A percentile compares a stretch with the other conserved stretches of the same genome.
phyloP scores from a whole-genome alignment of 1,284 basidiomycete species.

The Boletus semigastroideus region DNA sequence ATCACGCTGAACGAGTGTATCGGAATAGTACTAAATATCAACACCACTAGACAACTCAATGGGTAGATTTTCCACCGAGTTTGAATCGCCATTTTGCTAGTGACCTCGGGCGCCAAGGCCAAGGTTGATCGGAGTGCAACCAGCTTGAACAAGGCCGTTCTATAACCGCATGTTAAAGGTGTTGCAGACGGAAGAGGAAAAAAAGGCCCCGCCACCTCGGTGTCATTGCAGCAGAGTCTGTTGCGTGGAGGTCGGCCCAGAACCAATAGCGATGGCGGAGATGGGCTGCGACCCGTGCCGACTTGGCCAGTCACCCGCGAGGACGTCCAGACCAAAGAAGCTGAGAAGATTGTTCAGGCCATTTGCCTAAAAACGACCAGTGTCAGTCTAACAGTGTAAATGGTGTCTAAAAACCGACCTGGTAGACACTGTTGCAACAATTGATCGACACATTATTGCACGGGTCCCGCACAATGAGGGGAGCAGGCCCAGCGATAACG shows the following conservation, averaged over 20 bases:
- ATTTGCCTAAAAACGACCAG: background rate
- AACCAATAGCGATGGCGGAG: background rate
- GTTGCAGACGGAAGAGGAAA: too few species aligned
- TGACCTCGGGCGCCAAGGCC: too few species aligned
- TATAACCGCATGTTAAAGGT: conserved; percentile 1
- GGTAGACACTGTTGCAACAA: conserved; percentile 14
- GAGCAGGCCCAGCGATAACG: conserved; percentile 9
- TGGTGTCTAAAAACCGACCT: background rate
- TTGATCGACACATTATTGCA: conserved; percentile 12
- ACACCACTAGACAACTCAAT: background rate
- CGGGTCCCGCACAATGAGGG: conserved; percentile 1
- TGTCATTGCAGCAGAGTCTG: conserved; percentile 30
- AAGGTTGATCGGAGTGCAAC: conserved; percentile 32
- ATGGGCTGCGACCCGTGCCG: too few species aligned
- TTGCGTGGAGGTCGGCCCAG: conserved; percentile 11
- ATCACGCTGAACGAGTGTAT: too few species aligned
- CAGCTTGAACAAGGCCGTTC: conserved; percentile 31
- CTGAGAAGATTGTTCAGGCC: background rate
- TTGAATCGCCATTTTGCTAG: too few species aligned
- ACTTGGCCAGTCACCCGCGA: too few species aligned
- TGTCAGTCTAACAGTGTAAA: background rate
- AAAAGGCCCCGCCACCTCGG: conserved; percentile 9
- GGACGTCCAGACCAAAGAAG: background rate
- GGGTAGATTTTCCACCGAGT: too few species aligned
- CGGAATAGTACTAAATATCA: too few species aligned